Evolutionary conservation across 2,329 filamentous ascomycete species (phyloP).

Genomic region (Zymoseptoria pseudotritici): DNA sequence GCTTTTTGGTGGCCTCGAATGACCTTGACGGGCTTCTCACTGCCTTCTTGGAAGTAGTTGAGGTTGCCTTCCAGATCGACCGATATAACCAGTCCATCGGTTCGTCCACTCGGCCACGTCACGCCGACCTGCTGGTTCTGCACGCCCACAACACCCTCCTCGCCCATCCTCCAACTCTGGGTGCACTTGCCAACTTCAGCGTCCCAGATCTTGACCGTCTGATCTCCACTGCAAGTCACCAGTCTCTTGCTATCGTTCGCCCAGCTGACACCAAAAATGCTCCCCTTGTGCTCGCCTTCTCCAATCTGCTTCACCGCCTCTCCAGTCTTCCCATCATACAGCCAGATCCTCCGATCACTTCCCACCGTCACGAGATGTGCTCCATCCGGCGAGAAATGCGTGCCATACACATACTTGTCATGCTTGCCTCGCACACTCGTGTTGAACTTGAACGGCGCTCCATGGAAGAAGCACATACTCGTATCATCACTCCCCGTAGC

Average conservation of each 20-base stretch:
- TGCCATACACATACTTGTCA: slow-evolving; percentile 79
- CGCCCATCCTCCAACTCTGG: slow-evolving; percentile 79
- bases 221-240: slow-evolving; percentile 87
- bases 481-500: slow-evolving; percentile 88
- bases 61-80: slow-evolving; percentile 82
- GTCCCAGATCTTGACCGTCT: slow-evolving; percentile 93
- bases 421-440: slow-evolving; percentile 72
- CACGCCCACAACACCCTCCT: slow-evolving; percentile 62
- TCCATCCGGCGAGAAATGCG: slow-evolving; percentile 86
- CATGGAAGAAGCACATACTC: slow-evolving; percentile 84
- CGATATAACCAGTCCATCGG: slow-evolving; percentile 82
- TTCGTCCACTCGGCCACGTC: slow-evolving; percentile 75
- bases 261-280: slow-evolving; percentile 90
- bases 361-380: slow-evolving; percentile 76
- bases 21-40: slow-evolving; percentile 58
- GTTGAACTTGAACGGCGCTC: slow-evolving; percentile 92
- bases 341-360: slow-evolving; percentile 83
- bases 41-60: slow-evolving; percentile 75
- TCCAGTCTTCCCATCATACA: slow-evolving; percentile 95
- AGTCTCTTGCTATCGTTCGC: slow-evolving; percentile 76
- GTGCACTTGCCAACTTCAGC: slow-evolving; percentile 67
- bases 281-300: slow-evolving; percentile 80
- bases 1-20: slow-evolving; percentile 87
- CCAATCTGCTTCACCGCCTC: slow-evolving; percentile 71
- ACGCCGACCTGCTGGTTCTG: slow-evolving; percentile 90